A percentile compares a stretch with the other conserved stretches of the same genome.
phyloP scores from a whole-genome alignment of 176 grass and related monocot genomes.

The Carex kokanica region DNA sequence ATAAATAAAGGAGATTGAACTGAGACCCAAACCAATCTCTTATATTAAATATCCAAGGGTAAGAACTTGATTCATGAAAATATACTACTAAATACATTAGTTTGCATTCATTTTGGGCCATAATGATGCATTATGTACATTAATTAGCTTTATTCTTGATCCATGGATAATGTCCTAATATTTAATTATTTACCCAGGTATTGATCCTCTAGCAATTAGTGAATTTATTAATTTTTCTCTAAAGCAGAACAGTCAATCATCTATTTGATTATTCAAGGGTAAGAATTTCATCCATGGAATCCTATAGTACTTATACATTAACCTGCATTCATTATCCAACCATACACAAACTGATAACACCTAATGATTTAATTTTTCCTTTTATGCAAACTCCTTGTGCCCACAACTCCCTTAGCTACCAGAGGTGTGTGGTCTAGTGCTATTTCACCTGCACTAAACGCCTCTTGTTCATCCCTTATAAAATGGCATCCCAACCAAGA shows the following conservation, averaged over 20 bases:
- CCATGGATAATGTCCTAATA: too few species aligned
- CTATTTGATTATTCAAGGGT: background rate
- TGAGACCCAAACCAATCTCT: background rate
- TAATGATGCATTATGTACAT: background rate
- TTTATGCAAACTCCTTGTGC: too few species aligned
- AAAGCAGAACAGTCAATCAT: background rate
- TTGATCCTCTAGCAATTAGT: background rate
- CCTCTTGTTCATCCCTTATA: conserved; percentile 41
- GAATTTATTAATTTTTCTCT: background rate
- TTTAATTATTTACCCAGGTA: background rate
- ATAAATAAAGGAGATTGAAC: background rate
- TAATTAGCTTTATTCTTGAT: background rate
- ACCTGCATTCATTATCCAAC: too few species aligned
- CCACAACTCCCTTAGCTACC: background rate
- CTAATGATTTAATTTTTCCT: too few species aligned
- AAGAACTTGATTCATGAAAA: background rate
- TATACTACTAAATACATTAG: background rate
- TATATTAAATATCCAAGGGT: background rate
- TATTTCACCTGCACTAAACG: background rate
- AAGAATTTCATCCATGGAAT: background rate
- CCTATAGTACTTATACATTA: background rate
- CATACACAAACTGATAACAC: too few species aligned
- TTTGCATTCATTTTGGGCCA: background rate
- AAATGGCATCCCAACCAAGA: conserved; percentile 64
- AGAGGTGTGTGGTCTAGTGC: background rate